Percentiles rank a stretch among this genome's conserved stretches.
Conservation (phyloP, 2,329 filamentous ascomycete genomes). For the Bimuria novae-zelandiae region DNA sequence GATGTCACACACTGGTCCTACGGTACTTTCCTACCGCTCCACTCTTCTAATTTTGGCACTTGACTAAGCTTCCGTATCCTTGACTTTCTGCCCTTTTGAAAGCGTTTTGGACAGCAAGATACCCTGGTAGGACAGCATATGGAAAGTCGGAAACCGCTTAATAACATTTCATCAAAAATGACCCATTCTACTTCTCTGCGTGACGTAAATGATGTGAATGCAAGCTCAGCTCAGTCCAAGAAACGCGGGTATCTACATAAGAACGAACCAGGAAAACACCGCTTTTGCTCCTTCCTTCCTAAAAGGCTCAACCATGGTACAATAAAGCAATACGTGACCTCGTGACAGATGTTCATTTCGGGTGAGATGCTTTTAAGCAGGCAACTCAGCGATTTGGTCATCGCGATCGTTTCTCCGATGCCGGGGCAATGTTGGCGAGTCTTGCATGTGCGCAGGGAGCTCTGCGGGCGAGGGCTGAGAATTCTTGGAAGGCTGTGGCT, state of each 20-base stretch:
- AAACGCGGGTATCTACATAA: conserved; percentile 9
- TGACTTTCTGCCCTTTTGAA: too few species aligned
- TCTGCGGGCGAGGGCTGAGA: conserved; percentile 10
- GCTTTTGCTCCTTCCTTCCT: not conserved
- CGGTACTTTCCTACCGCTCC: too few species aligned
- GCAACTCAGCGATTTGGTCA: conserved; percentile 18
- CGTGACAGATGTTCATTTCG: too few species aligned
- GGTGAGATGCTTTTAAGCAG: conserved; percentile 13
- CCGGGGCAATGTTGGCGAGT: conserved; percentile 15
- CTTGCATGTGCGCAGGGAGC: conserved; percentile 12
- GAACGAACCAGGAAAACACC: not conserved
- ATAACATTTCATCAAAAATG: too few species aligned
- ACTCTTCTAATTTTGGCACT: too few species aligned
- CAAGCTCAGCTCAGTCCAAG: conserved; percentile 6
- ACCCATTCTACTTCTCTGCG: too few species aligned
- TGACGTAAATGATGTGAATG: not conserved
- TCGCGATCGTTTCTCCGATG: conserved; percentile 9
- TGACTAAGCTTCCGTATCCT: too few species aligned
- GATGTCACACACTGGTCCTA: too few species aligned
- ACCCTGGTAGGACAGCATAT: too few species aligned
- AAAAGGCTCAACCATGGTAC: not conserved
- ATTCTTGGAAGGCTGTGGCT: conserved; percentile 6
- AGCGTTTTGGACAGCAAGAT: too few species aligned
- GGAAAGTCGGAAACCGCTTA: too few species aligned
- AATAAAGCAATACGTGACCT: not conserved